Evolutionary conservation across 257 asterid genomes (phyloP).

Genomic region (Lycium barbarum): DNA sequence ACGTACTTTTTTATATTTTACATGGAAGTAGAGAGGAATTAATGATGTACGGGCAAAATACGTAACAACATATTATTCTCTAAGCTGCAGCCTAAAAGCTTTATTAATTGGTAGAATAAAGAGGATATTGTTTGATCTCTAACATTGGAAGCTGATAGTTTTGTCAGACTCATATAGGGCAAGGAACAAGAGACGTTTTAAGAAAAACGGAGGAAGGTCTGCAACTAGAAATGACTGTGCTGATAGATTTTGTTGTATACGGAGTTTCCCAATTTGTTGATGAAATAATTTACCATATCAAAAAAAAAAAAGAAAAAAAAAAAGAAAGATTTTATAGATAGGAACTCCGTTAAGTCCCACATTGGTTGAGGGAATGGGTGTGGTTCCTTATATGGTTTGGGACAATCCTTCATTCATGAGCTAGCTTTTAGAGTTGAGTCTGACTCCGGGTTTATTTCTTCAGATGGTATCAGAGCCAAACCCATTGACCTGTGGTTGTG

Average conservation of each 20-base stretch:
- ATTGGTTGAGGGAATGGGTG: background rate
- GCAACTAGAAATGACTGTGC: background rate
- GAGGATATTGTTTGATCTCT: background rate
- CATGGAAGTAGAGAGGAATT: constrained; percentile 12
- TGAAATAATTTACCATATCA: too few species aligned
- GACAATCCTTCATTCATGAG: background rate
- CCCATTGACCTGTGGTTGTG: background rate
- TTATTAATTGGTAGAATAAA: background rate
- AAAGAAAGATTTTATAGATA: background rate
- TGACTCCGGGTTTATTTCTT: background rate
- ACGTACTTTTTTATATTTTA: background rate
- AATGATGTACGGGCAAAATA: background rate
- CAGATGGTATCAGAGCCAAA: background rate
- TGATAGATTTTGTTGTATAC: background rate
- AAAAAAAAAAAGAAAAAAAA: too few species aligned
- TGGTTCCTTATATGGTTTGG: background rate
- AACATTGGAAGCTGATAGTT: background rate
- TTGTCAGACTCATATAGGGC: background rate
- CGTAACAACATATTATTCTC: background rate
- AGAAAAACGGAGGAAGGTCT: background rate
- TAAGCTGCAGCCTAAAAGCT: constrained; percentile 1
- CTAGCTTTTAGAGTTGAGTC: background rate
- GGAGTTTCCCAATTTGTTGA: too few species aligned
- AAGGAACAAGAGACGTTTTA: background rate
- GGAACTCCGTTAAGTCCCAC: background rate